These are phyloP conservation scores for Xylaria sp. DNA, from an alignment of 2,329 filamentous ascomycete species.

Conservation along the genomic window DNA sequence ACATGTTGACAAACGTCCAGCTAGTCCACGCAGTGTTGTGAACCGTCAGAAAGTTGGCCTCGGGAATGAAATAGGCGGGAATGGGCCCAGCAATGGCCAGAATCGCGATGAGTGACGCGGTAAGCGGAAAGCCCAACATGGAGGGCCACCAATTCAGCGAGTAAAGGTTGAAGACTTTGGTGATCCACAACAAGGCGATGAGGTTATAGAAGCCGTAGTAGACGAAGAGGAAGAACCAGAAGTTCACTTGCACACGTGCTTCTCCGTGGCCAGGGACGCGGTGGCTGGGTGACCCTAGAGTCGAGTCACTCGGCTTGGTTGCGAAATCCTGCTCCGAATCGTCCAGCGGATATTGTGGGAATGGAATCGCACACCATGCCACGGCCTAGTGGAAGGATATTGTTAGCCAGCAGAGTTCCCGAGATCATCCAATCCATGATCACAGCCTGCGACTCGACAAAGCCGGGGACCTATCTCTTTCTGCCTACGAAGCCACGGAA, in stretches of 20 bases:
- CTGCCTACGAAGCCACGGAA: conserved; percentile 9
- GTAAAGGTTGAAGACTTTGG: conserved; percentile 67
- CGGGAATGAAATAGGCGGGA: conserved; percentile 52
- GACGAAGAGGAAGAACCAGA: conserved; percentile 66
- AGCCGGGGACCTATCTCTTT: neutral
- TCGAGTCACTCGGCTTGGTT: neutral
- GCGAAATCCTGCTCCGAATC: conserved; percentile 33
- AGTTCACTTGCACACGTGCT: conserved; percentile 59
- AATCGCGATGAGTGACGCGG: conserved; percentile 55
- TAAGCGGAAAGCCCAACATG: conserved; percentile 59
- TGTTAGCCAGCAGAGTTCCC: conserved; percentile 6
- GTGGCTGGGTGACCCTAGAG: conserved; percentile 28
- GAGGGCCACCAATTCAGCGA: conserved; percentile 67
- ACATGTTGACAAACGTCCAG: conserved; percentile 67
- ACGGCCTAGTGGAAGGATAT: conserved; percentile 43
- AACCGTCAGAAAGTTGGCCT: conserved; percentile 47
- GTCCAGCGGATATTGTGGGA: conserved; percentile 56
- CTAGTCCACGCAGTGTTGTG: conserved; percentile 66
- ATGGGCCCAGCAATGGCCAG: conserved; percentile 56
- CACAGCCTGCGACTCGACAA: neutral
- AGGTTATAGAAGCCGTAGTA: conserved; percentile 67
- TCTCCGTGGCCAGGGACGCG: conserved; percentile 57
- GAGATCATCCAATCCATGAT: neutral
- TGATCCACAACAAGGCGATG: conserved; percentile 64
- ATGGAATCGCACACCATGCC: conserved; percentile 59